Base-by-base conservation (phyloP, 2,329 filamentous ascomycete species). In the Zymoseptoria tritici region DNA sequence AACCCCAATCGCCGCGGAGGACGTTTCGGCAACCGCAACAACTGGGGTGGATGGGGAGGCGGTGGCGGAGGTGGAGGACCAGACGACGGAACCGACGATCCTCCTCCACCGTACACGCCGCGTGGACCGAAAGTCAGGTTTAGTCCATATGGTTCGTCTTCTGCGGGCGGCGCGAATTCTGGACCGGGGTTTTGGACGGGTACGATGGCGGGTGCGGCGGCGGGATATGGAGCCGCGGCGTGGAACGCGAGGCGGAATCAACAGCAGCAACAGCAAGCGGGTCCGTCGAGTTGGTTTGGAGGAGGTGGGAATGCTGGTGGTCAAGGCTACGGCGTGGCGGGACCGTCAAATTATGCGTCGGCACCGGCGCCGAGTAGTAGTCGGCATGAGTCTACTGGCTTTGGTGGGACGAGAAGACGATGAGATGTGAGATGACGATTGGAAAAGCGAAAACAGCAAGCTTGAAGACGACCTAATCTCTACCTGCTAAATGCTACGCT, bases 141-240 rank as follows among this genome's bases (percentile, higher is more conserved):
- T 5, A 46, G 49, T 26, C 42, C 52, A 51, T 56, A 58, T 64
- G 60, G 60, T 21, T 52, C 55, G 50, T 51, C 31, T 9, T 53
- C 57, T 6, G 21, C 26, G 16, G 53, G 59, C 9, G 51, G 60
- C 3, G 58, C 58, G 31, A 64, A 54, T 29, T 52, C 59, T 19
- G 42, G 49, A 55, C 88, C 88, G 4, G 89, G 89, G 1, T 91
- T 91, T 74, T 91, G 88, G 88, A 82, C 78, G 19, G 88, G 88
- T 52, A 86, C 85, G 4, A 87, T 88, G 46, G 67, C 64, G 53
- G 64, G 63, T 13, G 68, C 66, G 50, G 68, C 66, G 52, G 68
- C 66, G 9, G 58, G 63, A 2, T 58, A 63, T 20, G 62, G 29
- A 42, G 60, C 58, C 19, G 60, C 66, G 36, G 61, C 58, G 49